phyloP scores from a whole-genome alignment of 257 asterid species.

The Salvia splendens region DNA sequence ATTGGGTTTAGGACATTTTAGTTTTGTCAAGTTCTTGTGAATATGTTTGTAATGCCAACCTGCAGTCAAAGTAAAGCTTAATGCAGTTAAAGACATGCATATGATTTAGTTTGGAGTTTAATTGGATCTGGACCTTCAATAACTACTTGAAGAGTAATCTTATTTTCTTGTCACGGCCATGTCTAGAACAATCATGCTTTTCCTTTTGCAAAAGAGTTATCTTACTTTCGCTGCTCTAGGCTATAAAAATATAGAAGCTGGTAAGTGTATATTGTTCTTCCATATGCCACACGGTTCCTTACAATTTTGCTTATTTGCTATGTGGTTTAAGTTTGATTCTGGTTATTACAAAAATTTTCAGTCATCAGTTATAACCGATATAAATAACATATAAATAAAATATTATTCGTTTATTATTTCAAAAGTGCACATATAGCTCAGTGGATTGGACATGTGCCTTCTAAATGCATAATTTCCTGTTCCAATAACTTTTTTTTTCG shows the following conservation, averaged over 20 bases:
- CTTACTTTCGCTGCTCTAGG: conserved; percentile 83
- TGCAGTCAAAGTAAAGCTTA: conserved; percentile 5
- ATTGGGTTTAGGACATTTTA: conserved; percentile 10
- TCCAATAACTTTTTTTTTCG: too few species aligned
- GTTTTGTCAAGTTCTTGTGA: neutral
- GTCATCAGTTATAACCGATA: too few species aligned
- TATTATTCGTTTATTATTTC: too few species aligned
- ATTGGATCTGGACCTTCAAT: conserved; percentile 1
- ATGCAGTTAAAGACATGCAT: conserved; percentile 19
- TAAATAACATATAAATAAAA: too few species aligned
- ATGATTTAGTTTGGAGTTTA: conserved; percentile 4
- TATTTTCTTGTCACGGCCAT: neutral
- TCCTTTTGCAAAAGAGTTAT: conserved; percentile 66
- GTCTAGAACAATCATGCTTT: neutral
- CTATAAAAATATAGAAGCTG: conserved; percentile 95
- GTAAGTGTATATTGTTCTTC: too few species aligned
- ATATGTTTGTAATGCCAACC: conserved; percentile 8
- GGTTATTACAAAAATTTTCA: too few species aligned
- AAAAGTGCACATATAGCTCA: too few species aligned
- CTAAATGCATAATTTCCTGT: too few species aligned
- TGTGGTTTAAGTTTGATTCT: too few species aligned
- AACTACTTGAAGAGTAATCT: conserved; percentile 23
- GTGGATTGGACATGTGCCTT: too few species aligned
- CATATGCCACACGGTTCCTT: too few species aligned
- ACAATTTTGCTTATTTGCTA: too few species aligned